A percentile compares a stretch with the other conserved stretches of the same genome.
These are phyloP conservation scores for Penicillium frequentans DNA, from an alignment of 2,329 filamentous ascomycete genomes.

Conservation along the genomic window DNA sequence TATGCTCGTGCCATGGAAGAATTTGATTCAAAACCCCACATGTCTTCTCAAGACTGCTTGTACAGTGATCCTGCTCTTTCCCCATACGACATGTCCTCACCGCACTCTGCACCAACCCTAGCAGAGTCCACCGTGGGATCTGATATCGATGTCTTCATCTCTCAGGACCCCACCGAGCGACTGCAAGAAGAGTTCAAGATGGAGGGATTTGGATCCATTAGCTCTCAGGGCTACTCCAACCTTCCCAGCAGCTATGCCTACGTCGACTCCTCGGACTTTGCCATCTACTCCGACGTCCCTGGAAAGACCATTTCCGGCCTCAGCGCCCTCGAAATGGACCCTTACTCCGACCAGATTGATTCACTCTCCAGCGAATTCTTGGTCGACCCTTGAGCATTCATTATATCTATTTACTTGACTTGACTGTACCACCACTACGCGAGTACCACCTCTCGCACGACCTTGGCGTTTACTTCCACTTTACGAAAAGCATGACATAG, in stretches of 20 bases:
- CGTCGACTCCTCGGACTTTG: slow-evolving; percentile 29
- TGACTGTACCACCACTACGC: background rate
- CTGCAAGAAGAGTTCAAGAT: slow-evolving; percentile 35
- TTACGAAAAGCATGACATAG: slow-evolving; percentile 13
- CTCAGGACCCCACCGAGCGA: slow-evolving; percentile 29
- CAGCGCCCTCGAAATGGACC: slow-evolving; percentile 30
- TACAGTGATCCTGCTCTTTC: slow-evolving; percentile 32
- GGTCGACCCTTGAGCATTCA: slow-evolving; percentile 26
- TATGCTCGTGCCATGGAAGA: slow-evolving; percentile 26
- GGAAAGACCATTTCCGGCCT: slow-evolving; percentile 31
- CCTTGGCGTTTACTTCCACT: slow-evolving; percentile 2
- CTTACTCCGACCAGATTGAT: slow-evolving; percentile 39
- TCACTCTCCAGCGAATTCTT: slow-evolving; percentile 41
- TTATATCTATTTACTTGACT: background rate
- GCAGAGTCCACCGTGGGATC: slow-evolving; percentile 35
- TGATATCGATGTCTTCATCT: slow-evolving; percentile 44
- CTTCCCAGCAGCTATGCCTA: slow-evolving; percentile 28
- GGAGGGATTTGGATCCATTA: slow-evolving; percentile 14
- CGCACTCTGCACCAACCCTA: slow-evolving; percentile 37
- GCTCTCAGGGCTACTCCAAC: slow-evolving; percentile 25
- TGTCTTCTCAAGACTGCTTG: slow-evolving; percentile 26
- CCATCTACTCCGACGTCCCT: slow-evolving; percentile 30
- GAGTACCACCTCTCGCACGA: background rate
- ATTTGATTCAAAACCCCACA: slow-evolving; percentile 10
- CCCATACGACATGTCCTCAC: slow-evolving; percentile 37